A percentile compares a stretch with the other conserved stretches of the same genome.
phyloP scores from a whole-genome alignment of 192 early-diverging fungal genomes.

The Dissophora globulifera region DNA sequence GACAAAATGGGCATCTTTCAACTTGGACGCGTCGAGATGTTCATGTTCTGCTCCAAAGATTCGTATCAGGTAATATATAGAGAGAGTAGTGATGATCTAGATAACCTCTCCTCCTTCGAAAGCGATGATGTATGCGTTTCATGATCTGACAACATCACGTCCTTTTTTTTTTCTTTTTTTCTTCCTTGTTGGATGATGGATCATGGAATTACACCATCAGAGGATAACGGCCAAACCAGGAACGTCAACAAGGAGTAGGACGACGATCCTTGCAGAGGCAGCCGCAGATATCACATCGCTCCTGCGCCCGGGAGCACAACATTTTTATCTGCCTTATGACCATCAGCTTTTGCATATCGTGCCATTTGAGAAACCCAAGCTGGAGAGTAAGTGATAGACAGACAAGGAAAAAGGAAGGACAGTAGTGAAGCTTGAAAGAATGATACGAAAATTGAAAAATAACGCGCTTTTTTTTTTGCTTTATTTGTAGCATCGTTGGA shows the following conservation, averaged over 20 bases:
- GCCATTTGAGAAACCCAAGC: constrained; percentile 33
- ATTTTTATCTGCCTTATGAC: constrained; percentile 33
- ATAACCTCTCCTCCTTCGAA: too few relatives aligned
- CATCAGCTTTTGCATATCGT: constrained; percentile 31
- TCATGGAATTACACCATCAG: too few relatives aligned
- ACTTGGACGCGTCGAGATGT: constrained; percentile 47
- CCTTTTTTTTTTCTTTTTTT: neutral
- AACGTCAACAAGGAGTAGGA: constrained; percentile 16
- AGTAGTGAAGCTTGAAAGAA: too few relatives aligned
- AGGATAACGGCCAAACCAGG: constrained; percentile 21
- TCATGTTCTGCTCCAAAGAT: constrained; percentile 39
- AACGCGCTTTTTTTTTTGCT: neutral
- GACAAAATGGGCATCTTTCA: constrained; percentile 29
- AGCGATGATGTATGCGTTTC: too few relatives aligned
- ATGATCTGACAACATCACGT: too few relatives aligned
- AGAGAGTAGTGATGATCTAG: too few relatives aligned
- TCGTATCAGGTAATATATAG: constrained; percentile 22
- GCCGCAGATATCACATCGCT: constrained; percentile 30
- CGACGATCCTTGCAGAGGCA: constrained; percentile 25
- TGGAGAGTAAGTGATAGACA: constrained; percentile 41
- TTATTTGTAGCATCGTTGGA: constrained; percentile 27
- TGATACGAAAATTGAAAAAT: too few relatives aligned
- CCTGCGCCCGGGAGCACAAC: constrained; percentile 3
- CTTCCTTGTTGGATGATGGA: neutral
- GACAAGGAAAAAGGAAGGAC: neutral